A percentile compares a stretch with the other conserved stretches of the same genome.
phyloP scores from a whole-genome alignment of 2,329 filamentous ascomycete species.

The Monilinia fructicola region DNA sequence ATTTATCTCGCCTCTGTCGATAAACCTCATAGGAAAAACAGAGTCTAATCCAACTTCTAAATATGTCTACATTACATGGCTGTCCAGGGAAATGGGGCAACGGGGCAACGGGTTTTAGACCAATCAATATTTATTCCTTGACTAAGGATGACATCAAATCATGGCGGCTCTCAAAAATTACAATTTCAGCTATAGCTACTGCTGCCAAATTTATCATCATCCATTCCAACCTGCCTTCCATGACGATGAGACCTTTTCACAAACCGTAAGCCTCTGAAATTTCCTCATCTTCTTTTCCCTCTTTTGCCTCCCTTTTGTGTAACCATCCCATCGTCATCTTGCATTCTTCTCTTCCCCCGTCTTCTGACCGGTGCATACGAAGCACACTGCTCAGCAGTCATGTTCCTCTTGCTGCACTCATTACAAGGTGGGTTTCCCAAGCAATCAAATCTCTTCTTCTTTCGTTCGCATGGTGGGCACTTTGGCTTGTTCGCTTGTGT shows the following conservation, averaged over 20 bases:
- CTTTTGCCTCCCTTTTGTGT: conserved; percentile 8
- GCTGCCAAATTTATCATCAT: conserved; percentile 1
- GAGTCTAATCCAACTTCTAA: neutral
- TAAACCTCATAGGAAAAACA: neutral
- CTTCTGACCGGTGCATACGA: neutral
- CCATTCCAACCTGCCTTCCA: neutral
- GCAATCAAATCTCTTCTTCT: conserved; percentile 22
- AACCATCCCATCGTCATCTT: conserved; percentile 15
- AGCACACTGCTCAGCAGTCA: conserved; percentile 13
- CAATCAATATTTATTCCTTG: conserved; percentile 12
- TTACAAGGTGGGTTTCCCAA: conserved; percentile 20
- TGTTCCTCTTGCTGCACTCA: conserved; percentile 19
- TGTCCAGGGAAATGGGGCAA: neutral
- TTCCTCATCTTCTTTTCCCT: conserved; percentile 7
- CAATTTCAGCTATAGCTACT: neutral
- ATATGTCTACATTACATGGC: conserved; percentile 14
- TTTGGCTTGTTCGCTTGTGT: conserved; percentile 22
- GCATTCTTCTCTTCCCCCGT: conserved; percentile 6
- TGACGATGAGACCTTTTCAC: neutral
- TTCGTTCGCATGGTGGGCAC: conserved; percentile 21
- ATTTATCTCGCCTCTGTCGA: neutral
- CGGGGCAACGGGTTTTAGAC: conserved; percentile 7
- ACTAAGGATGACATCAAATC: conserved; percentile 1
- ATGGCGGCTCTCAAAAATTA: neutral
- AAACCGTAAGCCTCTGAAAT: neutral